Base-by-base conservation (phyloP, 257 asterid species). In the Fraxinus quadrangulata region DNA sequence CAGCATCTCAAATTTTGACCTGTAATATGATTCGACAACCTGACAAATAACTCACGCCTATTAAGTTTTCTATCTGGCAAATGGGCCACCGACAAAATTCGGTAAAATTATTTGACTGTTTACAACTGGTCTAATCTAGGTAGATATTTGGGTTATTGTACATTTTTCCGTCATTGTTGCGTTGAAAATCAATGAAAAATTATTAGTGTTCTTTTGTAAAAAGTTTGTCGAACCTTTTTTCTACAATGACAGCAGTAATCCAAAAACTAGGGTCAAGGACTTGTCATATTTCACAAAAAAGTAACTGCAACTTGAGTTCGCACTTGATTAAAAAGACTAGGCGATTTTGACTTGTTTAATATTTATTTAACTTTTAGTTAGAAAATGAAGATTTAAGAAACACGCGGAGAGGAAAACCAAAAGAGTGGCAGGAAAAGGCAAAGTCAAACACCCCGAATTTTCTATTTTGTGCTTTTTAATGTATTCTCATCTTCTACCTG, bases 1-100 rank as follows among this genome's bases (percentile, higher is more conserved):
- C 40, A 36, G 5, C 40, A 39, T 40, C 68, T 30, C 31, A 72
- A 33, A 72, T 39, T 71, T 71, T 71, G 61, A 71, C 75, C 12
- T 39, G 16, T 37, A 75, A 14, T 63, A 10, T 40, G 63, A 75
- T 75, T 61, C 73, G 66, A 76, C 33, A 76, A 24, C 49, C 73
- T 73, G 74, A 76, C 79, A 76, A 76, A 66, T 66, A 66, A 75
- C 73, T 65, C 59, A 8, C 56, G 16, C 34, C 30, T 65, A 63
- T 63, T 75, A 14, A 65, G 13, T 2, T 37, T 28, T 47, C 42
- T 28, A 2, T 6, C 76, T 72, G 72, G n/a, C 72, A 24, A 17
- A 76, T 39, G 6, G 24, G 45, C n/a, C 74, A 76, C 79, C 74
- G 74, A 30, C 67, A 26, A 67, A 21, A 31, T 19, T 8, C 21